phyloP scores from a whole-genome alignment of 805 yeast species.

The Schwanniomyces yamadae region DNA sequence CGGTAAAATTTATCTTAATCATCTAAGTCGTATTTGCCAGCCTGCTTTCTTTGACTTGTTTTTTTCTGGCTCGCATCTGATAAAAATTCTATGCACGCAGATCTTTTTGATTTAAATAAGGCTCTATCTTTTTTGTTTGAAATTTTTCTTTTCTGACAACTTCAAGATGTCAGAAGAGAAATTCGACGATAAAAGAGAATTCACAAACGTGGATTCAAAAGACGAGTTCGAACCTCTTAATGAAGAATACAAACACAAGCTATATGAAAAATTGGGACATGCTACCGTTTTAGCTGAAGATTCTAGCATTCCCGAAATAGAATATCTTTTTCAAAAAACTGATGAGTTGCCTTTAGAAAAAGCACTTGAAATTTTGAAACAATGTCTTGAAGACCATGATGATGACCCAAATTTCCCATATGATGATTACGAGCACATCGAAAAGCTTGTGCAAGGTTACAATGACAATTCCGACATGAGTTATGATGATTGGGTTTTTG shows the following conservation, averaged over 20 bases:
- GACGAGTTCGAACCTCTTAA: conserved; percentile 1
- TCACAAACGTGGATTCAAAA: not conserved
- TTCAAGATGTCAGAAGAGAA: not conserved
- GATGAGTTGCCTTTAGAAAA: conserved; percentile 17
- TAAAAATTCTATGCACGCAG: too few relatives aligned
- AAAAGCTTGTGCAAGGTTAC: conserved; percentile 8
- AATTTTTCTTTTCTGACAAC: too few relatives aligned
- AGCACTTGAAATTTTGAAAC: conserved; percentile 27
- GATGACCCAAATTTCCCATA: conserved; percentile 34
- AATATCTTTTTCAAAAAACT: conserved; percentile 20
- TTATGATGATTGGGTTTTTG: conserved; percentile 26
- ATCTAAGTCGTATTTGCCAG: too few relatives aligned
- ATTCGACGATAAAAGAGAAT: not conserved
- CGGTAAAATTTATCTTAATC: too few relatives aligned
- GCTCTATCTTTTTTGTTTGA: too few relatives aligned
- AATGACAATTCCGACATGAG: conserved; percentile 2
- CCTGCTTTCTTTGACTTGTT: too few relatives aligned
- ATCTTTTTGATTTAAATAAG: too few relatives aligned
- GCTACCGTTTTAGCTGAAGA: conserved; percentile 4
- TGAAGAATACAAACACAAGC: conserved; percentile 6
- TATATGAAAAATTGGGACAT: conserved; percentile 9
- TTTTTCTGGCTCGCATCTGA: too few relatives aligned
- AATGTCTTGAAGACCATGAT: conserved; percentile 24
- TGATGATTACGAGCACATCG: conserved; percentile 25
- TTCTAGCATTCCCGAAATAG: conserved; percentile 6